phyloP scores from a whole-genome alignment of 2,329 filamentous ascomycete genomes.

The Eutypa lata region DNA sequence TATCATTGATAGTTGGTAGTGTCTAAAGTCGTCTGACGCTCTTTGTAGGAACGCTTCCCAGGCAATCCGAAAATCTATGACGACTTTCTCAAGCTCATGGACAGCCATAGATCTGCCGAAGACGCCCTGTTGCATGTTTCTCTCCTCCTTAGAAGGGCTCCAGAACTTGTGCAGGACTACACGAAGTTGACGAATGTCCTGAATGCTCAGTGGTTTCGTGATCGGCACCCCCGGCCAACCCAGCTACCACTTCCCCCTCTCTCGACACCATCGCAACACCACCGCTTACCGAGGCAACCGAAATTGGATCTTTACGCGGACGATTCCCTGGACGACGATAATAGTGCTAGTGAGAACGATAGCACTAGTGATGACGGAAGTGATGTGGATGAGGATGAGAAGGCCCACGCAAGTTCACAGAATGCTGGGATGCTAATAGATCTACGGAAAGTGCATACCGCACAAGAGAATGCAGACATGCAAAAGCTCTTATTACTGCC shows the following conservation, averaged over 20 bases:
- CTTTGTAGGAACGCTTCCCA: background rate
- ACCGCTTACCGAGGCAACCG: no score
- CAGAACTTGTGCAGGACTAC: background rate
- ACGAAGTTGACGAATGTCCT: background rate
- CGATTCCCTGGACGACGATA: background rate
- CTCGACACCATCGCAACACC: no score
- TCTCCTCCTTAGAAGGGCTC: background rate
- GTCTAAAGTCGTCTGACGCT: background rate
- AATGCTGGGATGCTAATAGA: background rate
- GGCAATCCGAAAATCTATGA: background rate
- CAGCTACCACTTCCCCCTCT: background rate
- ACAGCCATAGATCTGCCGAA: background rate
- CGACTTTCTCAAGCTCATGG: background rate
- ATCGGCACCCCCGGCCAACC: background rate
- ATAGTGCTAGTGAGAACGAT: no score
- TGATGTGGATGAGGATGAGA: background rate
- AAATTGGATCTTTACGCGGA: background rate
- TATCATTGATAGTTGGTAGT: background rate
- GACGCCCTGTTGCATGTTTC: background rate
- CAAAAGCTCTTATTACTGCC: conserved; percentile 16
- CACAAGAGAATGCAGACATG: conserved; percentile 5
- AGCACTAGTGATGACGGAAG: background rate
- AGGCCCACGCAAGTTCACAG: background rate
- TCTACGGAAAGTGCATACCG: background rate
- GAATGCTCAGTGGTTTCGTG: background rate